phyloP scores from a whole-genome alignment of 495 filamentous ascomycete species.

The Haplographium delicatum region DNA sequence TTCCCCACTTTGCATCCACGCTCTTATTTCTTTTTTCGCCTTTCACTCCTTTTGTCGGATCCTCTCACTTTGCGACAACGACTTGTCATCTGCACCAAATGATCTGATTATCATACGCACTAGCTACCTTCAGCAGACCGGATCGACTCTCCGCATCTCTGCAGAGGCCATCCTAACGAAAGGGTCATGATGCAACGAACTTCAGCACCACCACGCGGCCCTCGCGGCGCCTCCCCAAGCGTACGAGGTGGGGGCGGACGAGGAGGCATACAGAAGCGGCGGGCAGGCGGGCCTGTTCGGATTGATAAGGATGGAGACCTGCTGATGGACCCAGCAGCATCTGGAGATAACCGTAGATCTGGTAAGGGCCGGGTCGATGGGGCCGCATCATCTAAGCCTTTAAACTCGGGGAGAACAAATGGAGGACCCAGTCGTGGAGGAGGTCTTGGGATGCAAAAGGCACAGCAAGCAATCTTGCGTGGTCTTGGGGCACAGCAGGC shows the following conservation, averaged over 20 bases:
- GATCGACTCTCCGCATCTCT: background rate
- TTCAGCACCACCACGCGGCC: conserved; percentile 1
- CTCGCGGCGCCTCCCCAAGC: conserved; percentile 10
- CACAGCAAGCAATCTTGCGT: conserved; percentile 23
- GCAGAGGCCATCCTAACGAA: background rate
- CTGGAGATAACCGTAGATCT: conserved; percentile 34
- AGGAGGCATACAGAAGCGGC: conserved; percentile 71
- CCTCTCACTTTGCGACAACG: background rate
- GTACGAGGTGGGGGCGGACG: conserved; percentile 25
- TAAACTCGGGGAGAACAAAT: conserved; percentile 7
- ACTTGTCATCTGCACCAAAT: background rate
- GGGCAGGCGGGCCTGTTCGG: conserved; percentile 37
- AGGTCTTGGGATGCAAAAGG: conserved; percentile 19
- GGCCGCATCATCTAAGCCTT: conserved; percentile 22
- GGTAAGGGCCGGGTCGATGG: conserved; percentile 20
- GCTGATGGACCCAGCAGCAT: conserved; percentile 58
- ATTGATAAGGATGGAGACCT: conserved; percentile 77
- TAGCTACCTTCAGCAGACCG: background rate
- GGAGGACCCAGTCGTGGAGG: conserved; percentile 6
- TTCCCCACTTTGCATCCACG: background rate
- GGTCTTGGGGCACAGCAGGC: conserved; percentile 29
- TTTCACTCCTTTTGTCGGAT: background rate
- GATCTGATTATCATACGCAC: conserved; percentile 5
- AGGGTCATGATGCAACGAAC: conserved; percentile 14
- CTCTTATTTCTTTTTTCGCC: background rate